Percentiles rank a stretch among this genome's conserved stretches.
Evolutionary conservation across 306 rosid genomes (phyloP).

Genomic region (Bauhinia variegata): DNA sequence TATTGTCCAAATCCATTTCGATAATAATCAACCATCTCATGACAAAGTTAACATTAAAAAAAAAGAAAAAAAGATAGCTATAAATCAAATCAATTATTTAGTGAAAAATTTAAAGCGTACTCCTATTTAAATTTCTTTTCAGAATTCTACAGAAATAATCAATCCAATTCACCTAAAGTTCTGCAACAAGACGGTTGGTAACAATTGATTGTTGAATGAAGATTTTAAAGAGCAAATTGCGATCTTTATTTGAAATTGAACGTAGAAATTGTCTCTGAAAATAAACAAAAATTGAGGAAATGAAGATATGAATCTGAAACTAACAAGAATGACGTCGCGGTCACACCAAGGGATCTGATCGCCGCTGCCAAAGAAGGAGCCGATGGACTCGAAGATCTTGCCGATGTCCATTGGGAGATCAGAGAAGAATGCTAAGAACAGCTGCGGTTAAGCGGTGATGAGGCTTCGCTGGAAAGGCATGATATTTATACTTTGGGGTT

Average conservation of each 20-base stretch:
- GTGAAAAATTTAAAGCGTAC: not conserved
- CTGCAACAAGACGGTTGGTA: not conserved
- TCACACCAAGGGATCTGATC: constrained; percentile 96
- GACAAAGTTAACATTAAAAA: not conserved
- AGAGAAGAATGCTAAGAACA: not conserved
- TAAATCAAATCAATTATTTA: no score
- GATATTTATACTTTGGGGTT: constrained; percentile 18
- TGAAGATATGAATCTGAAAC: constrained; percentile 8
- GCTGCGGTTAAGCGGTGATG: not conserved
- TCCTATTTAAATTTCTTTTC: not conserved
- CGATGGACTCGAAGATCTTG: constrained; percentile 67
- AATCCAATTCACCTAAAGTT: not conserved
- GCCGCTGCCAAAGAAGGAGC: constrained; percentile 60
- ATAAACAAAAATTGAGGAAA: constrained; percentile 7
- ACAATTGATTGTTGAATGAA: constrained; percentile 12
- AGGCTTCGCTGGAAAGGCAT: no score
- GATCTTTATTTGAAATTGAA: no score
- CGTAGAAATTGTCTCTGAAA: not conserved
- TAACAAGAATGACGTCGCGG: constrained; percentile 70
- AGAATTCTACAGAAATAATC: not conserved
- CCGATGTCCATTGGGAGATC: constrained; percentile 63
- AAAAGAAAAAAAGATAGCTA: no score
- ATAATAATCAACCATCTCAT: not conserved
- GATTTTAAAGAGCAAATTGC: constrained; percentile 22
- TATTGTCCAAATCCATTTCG: not conserved